Conservation (phyloP, 2,329 filamentous ascomycete genomes). For the Lecanosticta acicola region DNA sequence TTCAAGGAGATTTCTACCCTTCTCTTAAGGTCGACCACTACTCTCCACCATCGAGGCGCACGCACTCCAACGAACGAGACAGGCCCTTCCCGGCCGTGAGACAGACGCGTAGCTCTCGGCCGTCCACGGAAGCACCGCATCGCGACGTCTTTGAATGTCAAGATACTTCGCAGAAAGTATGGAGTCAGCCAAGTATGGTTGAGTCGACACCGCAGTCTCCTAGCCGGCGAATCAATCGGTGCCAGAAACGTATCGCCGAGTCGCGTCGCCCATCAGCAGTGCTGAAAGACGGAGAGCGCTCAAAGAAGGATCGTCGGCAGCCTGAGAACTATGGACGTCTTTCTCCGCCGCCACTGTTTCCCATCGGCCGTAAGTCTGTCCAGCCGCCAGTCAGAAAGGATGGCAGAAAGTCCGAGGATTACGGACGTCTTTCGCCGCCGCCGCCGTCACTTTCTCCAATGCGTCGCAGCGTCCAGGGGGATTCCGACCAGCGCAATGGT, state of each 20-base stretch:
- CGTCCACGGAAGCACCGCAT: neutral
- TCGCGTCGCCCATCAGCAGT: neutral
- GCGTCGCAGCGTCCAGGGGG: neutral
- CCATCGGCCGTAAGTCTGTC: no score
- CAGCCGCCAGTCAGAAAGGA: no score
- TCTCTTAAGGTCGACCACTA: constrained; percentile 4
- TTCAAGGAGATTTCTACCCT: constrained; percentile 7
- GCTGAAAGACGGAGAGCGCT: neutral
- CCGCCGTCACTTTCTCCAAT: neutral
- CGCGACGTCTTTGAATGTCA: no score
- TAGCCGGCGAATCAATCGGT: constrained; percentile 1
- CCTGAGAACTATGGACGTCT: neutral
- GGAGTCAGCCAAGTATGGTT: neutral
- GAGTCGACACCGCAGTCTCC: neutral
- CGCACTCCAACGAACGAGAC: no score
- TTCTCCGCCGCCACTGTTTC: neutral
- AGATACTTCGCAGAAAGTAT: no score
- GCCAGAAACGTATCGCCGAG: constrained; percentile 2
- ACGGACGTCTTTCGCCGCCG: constrained; percentile 7
- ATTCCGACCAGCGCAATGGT: neutral
- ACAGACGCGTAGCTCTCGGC: neutral
- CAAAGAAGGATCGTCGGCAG: neutral
- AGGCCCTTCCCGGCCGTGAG: no score
- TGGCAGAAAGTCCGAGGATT: neutral
- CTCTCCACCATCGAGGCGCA: neutral